Percentiles rank a stretch among this genome's conserved stretches.
phyloP scores from a whole-genome alignment of 2,329 filamentous ascomycete species.

The Trichoderma sp. region DNA sequence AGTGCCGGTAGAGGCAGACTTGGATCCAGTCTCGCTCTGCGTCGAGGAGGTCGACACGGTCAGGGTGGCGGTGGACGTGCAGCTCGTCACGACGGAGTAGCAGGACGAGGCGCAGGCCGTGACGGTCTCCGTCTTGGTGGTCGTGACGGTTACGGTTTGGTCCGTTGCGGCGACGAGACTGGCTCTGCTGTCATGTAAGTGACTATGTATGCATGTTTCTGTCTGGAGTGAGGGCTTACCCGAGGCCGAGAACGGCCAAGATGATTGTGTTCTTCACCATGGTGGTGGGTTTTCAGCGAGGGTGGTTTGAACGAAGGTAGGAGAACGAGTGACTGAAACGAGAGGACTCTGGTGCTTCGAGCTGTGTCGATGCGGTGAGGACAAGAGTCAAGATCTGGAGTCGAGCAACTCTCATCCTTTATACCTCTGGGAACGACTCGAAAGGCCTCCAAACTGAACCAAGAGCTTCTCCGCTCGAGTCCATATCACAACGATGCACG shows the following conservation, averaged over 20 bases:
- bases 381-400: background rate
- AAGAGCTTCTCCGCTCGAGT: conserved; percentile 13
- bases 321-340: conserved; percentile 17
- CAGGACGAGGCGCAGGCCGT: conserved; percentile 38
- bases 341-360: background rate
- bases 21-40: background rate
- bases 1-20: background rate
- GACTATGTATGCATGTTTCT: background rate
- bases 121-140: conserved; percentile 40
- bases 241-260: conserved; percentile 37
- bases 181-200: conserved; percentile 30
- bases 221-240: conserved; percentile 30
- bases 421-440: background rate
- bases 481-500: conserved; percentile 30
- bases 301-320: background rate
- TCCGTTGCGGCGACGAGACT: conserved; percentile 34
- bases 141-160: conserved; percentile 39
- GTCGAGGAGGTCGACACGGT: background rate
- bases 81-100: conserved; percentile 27
- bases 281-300: background rate
- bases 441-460: conserved; percentile 3
- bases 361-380: background rate
- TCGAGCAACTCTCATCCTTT: background rate
- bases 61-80: conserved; percentile 8
- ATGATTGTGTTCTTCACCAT: conserved; percentile 34